Evolutionary conservation across 2,329 filamentous ascomycete genomes (phyloP).

Genomic region (Chrysoporthe cubensis): DNA sequence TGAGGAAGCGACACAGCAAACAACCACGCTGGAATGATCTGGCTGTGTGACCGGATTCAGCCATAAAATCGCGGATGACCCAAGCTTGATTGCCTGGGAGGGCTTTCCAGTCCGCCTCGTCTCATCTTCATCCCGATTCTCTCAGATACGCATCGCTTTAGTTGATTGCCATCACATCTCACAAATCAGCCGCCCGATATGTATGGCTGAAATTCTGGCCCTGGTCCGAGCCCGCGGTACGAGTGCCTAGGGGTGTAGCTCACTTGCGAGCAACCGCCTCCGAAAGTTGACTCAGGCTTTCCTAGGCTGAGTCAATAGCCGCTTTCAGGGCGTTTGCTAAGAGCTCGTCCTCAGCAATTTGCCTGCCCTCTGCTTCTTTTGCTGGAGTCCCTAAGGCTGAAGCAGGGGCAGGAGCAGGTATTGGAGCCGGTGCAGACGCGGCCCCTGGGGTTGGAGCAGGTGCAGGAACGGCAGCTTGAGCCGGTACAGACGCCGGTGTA

Average conservation of each 20-base stretch:
- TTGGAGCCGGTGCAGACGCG: constrained; percentile 1
- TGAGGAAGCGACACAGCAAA: constrained; percentile 21
- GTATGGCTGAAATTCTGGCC: not conserved
- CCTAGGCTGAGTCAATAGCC: constrained; percentile 19
- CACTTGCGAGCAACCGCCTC: not conserved
- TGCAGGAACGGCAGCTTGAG: not conserved
- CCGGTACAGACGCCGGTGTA: constrained; percentile 24
- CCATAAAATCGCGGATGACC: constrained; percentile 4
- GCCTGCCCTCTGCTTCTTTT: constrained; percentile 3
- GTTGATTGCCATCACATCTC: constrained; percentile 16
- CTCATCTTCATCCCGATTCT: constrained; percentile 9
- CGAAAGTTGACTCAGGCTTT: not conserved
- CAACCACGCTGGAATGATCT: not conserved
- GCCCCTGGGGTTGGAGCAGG: constrained; percentile 19
- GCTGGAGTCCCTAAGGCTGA: not conserved
- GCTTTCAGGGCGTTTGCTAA: constrained; percentile 19
- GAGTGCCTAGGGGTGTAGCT: not conserved
- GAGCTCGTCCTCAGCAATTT: constrained; percentile 12
- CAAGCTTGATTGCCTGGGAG: constrained; percentile 16
- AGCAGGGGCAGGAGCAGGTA: constrained; percentile 22
- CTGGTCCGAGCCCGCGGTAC: not conserved
- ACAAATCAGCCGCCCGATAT: constrained; percentile 13
- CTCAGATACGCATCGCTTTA: not conserved
- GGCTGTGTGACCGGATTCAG: not conserved
- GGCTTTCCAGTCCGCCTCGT: constrained; percentile 7